phyloP scores from a whole-genome alignment of 805 yeast species.

The Huiozyma sinensis region DNA sequence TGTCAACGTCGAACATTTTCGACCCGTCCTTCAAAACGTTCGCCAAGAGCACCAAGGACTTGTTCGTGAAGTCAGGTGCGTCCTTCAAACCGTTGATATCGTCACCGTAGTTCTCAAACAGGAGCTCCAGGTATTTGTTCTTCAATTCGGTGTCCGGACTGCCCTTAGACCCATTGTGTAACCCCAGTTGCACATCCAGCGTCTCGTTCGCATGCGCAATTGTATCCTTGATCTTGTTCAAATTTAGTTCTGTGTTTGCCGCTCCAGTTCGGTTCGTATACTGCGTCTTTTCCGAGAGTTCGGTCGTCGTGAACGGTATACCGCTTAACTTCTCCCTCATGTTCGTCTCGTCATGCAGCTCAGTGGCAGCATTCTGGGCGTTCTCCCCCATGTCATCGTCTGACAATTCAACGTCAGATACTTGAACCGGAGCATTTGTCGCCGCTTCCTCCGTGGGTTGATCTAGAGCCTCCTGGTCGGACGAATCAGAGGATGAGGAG shows the following conservation, averaged over 20 bases:
- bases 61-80: constrained; percentile 52
- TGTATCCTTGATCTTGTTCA: constrained; percentile 22
- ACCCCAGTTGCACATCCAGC: background rate
- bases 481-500: constrained; percentile 37
- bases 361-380: constrained; percentile 6
- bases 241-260: constrained; percentile 17
- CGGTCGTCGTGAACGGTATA: constrained; percentile 28
- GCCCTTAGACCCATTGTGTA: background rate
- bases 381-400: constrained; percentile 7
- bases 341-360: constrained; percentile 7
- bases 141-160: constrained; percentile 17
- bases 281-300: constrained; percentile 20
- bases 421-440: constrained; percentile 9
- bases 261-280: constrained; percentile 7
- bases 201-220: constrained; percentile 21
- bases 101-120: constrained; percentile 50
- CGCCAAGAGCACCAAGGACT: constrained; percentile 47
- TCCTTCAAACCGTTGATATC: constrained; percentile 50
- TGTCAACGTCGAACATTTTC: constrained; percentile 48
- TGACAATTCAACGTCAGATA: constrained; percentile 28
- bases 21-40: constrained; percentile 48
- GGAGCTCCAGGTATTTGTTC: constrained; percentile 40
- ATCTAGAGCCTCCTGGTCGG: constrained; percentile 21
- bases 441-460: constrained; percentile 4
- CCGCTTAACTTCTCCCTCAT: constrained; percentile 14